phyloP scores from a whole-genome alignment of 2,329 filamentous ascomycete species.

The Macroventuria anomochaeta region DNA sequence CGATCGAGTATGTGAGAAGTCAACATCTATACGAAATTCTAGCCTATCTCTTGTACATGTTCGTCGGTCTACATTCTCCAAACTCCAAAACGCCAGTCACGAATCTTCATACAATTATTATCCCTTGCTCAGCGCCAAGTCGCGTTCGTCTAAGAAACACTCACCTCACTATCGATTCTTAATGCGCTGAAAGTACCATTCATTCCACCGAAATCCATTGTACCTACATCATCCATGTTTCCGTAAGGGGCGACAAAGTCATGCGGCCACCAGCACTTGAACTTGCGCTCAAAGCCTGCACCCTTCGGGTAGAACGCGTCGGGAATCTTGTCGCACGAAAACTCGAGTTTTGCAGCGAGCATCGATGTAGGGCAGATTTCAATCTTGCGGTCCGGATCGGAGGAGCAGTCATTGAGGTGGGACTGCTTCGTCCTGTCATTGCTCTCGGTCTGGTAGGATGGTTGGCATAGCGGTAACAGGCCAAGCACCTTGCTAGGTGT shows the following conservation, averaged over 20 bases:
- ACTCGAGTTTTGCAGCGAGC: neutral
- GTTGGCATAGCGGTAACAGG: neutral
- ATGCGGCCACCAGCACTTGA: slow-evolving; percentile 9
- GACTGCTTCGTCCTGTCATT: neutral
- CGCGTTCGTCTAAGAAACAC: neutral
- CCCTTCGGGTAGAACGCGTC: neutral
- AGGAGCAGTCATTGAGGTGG: neutral
- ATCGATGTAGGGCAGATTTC: neutral
- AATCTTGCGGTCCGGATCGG: too few species aligned
- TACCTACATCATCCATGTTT: neutral
- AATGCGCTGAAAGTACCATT: neutral
- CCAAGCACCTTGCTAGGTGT: neutral
- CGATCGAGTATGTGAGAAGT: too few species aligned
- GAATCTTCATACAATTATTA: too few species aligned
- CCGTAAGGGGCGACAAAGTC: neutral
- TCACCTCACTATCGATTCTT: neutral
- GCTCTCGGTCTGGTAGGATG: neutral
- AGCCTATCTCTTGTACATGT: too few species aligned
- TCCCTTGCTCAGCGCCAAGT: neutral
- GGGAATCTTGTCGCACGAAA: neutral
- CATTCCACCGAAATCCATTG: neutral
- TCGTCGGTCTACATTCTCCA: too few species aligned
- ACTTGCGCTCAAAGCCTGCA: slow-evolving; percentile 5
- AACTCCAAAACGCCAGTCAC: too few species aligned
- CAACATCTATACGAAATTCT: too few species aligned